These are phyloP conservation scores for Penicillium pancosmium DNA, from an alignment of 495 filamentous ascomycete genomes.

Conservation along the genomic window DNA sequence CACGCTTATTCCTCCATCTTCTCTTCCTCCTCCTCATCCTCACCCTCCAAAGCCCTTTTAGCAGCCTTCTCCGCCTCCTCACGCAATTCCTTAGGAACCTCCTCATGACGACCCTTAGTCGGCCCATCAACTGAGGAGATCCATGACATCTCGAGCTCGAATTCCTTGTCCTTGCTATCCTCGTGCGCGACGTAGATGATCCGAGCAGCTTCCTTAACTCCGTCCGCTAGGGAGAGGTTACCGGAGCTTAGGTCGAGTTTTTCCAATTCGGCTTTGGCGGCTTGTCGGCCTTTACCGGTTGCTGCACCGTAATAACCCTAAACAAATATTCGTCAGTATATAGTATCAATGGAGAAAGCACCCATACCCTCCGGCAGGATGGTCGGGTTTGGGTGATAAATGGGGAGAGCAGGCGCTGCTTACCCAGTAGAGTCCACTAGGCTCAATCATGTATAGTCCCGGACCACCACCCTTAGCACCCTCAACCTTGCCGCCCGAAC, in stretches of 20 bases:
- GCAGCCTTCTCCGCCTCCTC: constrained; percentile 90
- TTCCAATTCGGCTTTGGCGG: constrained; percentile 96
- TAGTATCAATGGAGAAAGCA: not conserved
- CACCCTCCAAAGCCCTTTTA: constrained; percentile 68
- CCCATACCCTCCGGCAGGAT: not conserved
- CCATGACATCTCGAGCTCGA: constrained; percentile 99
- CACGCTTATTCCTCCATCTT: constrained; percentile 71
- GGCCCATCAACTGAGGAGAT: constrained; percentile 78
- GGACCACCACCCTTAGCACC: constrained; percentile 83
- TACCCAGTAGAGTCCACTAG: constrained; percentile 94
- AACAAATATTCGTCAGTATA: constrained; percentile 17
- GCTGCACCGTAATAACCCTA: constrained; percentile 96
- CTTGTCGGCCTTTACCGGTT: constrained; percentile 93
- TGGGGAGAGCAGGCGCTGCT: constrained; percentile 10
- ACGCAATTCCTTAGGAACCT: constrained; percentile 83
- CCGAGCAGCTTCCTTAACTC: constrained; percentile 91
- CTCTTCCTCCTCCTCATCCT: constrained; percentile 75
- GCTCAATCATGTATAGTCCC: constrained; percentile 97
- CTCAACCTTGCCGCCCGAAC: constrained; percentile 77
- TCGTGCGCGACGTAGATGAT: constrained; percentile 98
- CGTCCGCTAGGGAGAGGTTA: constrained; percentile 77
- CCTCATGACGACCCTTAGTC: constrained; percentile 88
- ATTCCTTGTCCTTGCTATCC: constrained; percentile 98
- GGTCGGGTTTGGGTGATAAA: not conserved
- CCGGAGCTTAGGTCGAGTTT: constrained; percentile 86